phyloP scores from a whole-genome alignment of 2,329 filamentous ascomycete genomes.

The Diaporthe sp. region DNA sequence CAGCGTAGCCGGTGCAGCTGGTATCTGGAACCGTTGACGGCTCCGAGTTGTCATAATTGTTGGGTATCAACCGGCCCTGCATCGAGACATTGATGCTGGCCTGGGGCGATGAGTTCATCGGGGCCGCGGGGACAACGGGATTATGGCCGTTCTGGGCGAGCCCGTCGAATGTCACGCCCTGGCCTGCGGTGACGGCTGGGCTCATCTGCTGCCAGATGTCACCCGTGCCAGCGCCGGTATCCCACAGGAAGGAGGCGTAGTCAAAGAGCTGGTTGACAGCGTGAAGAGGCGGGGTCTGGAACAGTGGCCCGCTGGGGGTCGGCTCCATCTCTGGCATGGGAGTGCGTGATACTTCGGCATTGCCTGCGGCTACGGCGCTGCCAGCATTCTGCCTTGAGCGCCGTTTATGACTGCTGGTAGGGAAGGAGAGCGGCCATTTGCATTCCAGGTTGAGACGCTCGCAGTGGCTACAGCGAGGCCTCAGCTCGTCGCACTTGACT shows the following conservation, averaged over 20 bases:
- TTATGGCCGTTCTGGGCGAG: conserved; percentile 9
- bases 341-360: conserved; percentile 28
- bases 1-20: conserved; percentile 44
- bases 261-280: conserved; percentile 61
- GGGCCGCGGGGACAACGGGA: neutral
- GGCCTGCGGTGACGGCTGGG: conserved; percentile 27
- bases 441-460: conserved; percentile 67
- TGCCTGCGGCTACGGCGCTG: conserved; percentile 3
- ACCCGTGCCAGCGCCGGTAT: conserved; percentile 46
- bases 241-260: conserved; percentile 65
- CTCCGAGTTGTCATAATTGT: conserved; percentile 13
- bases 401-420: conserved; percentile 7
- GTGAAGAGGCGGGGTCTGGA: conserved; percentile 30
- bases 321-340: conserved; percentile 34
- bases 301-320: conserved; percentile 27
- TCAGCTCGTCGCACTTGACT: conserved; percentile 68
- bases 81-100: conserved; percentile 22
- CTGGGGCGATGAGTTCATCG: conserved; percentile 22
- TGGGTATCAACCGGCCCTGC: conserved; percentile 15
- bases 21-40: conserved; percentile 31
- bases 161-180: neutral
- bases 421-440: conserved; percentile 57
- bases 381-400: conserved; percentile 24
- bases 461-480: conserved; percentile 67
- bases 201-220: conserved; percentile 53